Evolutionary conservation across 2,329 filamentous ascomycete species (phyloP).

Genomic region (Aspergillus ruber): DNA sequence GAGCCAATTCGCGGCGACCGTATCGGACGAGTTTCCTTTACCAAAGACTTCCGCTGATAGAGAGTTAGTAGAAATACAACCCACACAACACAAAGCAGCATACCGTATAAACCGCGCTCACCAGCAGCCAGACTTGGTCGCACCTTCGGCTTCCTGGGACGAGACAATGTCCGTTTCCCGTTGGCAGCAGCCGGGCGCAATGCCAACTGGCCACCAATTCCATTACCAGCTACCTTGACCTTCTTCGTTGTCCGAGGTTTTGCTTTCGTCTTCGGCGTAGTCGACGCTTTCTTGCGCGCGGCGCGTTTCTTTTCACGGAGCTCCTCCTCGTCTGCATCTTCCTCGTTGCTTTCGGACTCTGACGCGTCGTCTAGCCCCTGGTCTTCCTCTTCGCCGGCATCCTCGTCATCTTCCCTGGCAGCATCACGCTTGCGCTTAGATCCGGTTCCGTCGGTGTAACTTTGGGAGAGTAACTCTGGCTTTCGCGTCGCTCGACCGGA

Average conservation of each 20-base stretch:
- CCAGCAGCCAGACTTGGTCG: conserved; percentile 48
- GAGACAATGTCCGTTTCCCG: conserved; percentile 38
- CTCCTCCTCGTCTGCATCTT: conserved; percentile 45
- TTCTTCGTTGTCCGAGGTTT: conserved; percentile 42
- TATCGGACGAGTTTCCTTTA: conserved; percentile 48
- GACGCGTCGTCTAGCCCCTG: conserved; percentile 26
- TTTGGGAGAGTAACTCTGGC: conserved; percentile 38
- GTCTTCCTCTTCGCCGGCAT: conserved; percentile 22
- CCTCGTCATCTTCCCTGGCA: conserved; percentile 31
- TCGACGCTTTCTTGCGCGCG: conserved; percentile 27
- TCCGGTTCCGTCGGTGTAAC: conserved; percentile 22
- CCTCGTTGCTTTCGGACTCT: conserved; percentile 35
- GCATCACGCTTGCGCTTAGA: conserved; percentile 47
- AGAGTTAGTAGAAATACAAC: conserved; percentile 16
- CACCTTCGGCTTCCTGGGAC: conserved; percentile 45
- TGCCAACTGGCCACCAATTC: conserved; percentile 43
- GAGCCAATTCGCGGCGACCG: conserved; percentile 54
- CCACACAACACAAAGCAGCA: conserved; percentile 11
- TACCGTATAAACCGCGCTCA: conserved; percentile 54
- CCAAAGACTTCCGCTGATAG: conserved; percentile 54
- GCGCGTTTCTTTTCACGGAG: conserved; percentile 37
- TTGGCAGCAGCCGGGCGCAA: conserved; percentile 46
- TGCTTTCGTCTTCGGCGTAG: conserved; percentile 34
- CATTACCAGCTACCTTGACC: conserved; percentile 49
- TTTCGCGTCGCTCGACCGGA: conserved; percentile 40